phyloP scores from a whole-genome alignment of 805 yeast species.

The Novakomyces olei region DNA sequence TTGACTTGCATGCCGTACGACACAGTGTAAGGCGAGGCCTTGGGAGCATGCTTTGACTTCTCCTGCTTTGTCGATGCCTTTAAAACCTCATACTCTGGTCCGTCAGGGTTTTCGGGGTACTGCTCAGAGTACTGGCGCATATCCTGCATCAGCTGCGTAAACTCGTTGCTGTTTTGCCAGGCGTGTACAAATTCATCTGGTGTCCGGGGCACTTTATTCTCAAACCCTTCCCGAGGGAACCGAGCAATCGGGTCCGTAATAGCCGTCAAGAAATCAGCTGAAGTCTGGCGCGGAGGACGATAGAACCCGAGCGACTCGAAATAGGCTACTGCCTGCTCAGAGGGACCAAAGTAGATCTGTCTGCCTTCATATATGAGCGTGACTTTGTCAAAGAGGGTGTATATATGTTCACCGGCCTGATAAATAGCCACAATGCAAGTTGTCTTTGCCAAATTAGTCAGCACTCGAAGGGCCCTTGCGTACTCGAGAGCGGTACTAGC shows the following conservation, averaged over 20 bases:
- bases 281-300: conserved; percentile 42
- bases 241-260: conserved; percentile 43
- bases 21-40: conserved; percentile 9
- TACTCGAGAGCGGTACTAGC: conserved; percentile 66
- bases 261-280: conserved; percentile 51
- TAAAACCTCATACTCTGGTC: background rate
- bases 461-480: conserved; percentile 38
- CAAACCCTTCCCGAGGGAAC: conserved; percentile 21
- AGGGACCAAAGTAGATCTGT: conserved; percentile 46
- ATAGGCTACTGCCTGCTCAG: conserved; percentile 29
- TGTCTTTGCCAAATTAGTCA: conserved; percentile 30
- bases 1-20: conserved; percentile 8
- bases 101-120: background rate
- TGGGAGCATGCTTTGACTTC: background rate
- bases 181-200: conserved; percentile 26
- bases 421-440: conserved; percentile 47
- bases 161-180: conserved; percentile 31
- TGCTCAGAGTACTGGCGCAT: conserved; percentile 21
- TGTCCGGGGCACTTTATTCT: conserved; percentile 30
- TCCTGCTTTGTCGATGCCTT: background rate
- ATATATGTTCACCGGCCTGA: conserved; percentile 48
- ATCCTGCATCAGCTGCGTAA: conserved; percentile 19
- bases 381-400: conserved; percentile 41
- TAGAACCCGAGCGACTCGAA: conserved; percentile 43
- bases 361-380: conserved; percentile 35